Conservation (phyloP, 2,329 filamentous ascomycete genomes). For the Trichoderma guizhouense region DNA sequence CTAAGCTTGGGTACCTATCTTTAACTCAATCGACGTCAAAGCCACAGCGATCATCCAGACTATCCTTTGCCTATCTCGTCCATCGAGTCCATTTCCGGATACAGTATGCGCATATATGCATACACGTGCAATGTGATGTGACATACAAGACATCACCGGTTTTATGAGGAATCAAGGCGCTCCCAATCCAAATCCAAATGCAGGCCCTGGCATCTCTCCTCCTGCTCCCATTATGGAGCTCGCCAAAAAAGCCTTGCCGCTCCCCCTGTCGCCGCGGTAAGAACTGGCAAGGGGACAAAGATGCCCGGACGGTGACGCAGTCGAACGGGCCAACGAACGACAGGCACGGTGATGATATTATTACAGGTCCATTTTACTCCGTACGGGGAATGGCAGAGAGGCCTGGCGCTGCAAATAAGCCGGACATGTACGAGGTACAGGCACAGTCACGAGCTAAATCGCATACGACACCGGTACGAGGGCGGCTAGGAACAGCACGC, state of each 20-base stretch:
- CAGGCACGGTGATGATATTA: neutral
- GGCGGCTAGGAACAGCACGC: neutral
- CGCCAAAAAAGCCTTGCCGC: neutral
- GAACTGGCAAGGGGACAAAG: conserved; percentile 2
- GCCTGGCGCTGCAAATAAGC: neutral
- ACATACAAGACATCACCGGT: neutral
- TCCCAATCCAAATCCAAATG: neutral
- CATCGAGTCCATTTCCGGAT: neutral
- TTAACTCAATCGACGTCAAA: neutral
- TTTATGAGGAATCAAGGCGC: neutral
- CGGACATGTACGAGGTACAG: neutral
- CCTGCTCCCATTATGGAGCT: conserved; percentile 3
- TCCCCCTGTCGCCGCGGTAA: conserved; percentile 11
- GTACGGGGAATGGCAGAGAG: neutral
- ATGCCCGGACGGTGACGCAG: conserved; percentile 4
- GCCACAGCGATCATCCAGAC: neutral
- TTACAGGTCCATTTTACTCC: neutral
- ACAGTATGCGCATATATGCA: neutral
- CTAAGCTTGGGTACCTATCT: neutral
- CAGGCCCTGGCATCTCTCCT: neutral
- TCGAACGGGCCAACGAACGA: neutral
- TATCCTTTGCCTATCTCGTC: neutral
- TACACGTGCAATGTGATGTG: neutral
- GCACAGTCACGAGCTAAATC: neutral
- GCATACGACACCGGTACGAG: neutral